phyloP scores from a whole-genome alignment of 2,329 filamentous ascomycete species.

The Diaporthe batatas region DNA sequence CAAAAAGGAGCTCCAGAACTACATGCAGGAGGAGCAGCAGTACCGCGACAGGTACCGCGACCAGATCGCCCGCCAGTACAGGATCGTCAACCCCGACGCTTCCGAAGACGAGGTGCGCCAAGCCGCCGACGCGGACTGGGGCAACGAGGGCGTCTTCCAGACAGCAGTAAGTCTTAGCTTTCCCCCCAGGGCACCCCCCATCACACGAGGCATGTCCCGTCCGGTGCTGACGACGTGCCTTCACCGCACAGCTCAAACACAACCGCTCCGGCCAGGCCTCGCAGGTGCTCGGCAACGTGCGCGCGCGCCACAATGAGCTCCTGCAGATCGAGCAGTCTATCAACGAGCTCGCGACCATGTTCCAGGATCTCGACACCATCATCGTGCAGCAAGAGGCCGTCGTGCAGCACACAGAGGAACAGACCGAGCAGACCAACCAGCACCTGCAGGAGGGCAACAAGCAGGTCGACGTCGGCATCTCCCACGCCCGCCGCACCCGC shows the following conservation, averaged over 20 bases:
- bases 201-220: too few relatives aligned
- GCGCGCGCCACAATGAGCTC: slow-evolving; percentile 86
- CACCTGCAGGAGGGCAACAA: slow-evolving; percentile 78
- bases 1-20: slow-evolving; percentile 77
- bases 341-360: slow-evolving; percentile 76
- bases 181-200: background rate
- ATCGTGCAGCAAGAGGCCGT: slow-evolving; percentile 79
- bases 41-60: slow-evolving; percentile 81
- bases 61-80: slow-evolving; percentile 84
- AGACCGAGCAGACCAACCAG: slow-evolving; percentile 74
- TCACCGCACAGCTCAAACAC: slow-evolving; percentile 74
- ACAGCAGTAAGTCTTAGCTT: slow-evolving; percentile 74
- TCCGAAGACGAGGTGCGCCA: slow-evolving; percentile 78
- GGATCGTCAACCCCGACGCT: slow-evolving; percentile 86
- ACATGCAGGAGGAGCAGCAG: slow-evolving; percentile 77
- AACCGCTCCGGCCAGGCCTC: slow-evolving; percentile 81
- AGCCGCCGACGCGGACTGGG: slow-evolving; percentile 79
- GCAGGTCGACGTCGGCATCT: slow-evolving; percentile 77
- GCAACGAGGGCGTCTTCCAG: slow-evolving; percentile 85
- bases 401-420: slow-evolving; percentile 72
- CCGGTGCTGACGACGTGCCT: background rate
- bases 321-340: slow-evolving; percentile 84
- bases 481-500: slow-evolving; percentile 74
- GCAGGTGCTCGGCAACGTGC: slow-evolving; percentile 81
- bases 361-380: slow-evolving; percentile 80